Evolutionary conservation across 306 rosid species (phyloP).

Genomic region (Alnus glutinosa): DNA sequence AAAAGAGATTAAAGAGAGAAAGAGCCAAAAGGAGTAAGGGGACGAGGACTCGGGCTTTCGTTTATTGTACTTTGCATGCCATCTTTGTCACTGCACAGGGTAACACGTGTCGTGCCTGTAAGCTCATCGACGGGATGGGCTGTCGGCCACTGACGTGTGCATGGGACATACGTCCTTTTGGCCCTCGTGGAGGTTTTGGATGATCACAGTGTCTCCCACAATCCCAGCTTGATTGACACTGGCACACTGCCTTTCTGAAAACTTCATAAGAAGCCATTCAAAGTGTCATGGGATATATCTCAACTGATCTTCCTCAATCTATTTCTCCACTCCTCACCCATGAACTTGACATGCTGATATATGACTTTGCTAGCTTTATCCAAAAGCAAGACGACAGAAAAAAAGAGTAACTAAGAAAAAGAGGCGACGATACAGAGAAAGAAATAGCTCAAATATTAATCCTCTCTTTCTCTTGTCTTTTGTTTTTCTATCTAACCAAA

Average conservation of each 20-base stretch:
- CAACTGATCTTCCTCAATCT: conserved; percentile 3
- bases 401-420: too few relatives aligned
- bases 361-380: too few relatives aligned
- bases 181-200: conserved; percentile 9
- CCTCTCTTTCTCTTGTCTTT: too few relatives aligned
- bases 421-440: too few relatives aligned
- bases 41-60: background rate
- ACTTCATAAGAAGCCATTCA: conserved; percentile 24
- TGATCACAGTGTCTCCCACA: conserved; percentile 38
- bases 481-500: too few relatives aligned
- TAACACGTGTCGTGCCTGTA: conserved; percentile 22
- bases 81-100: background rate
- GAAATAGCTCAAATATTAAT: too few relatives aligned
- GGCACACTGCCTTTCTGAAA: conserved; percentile 11
- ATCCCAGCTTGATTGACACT: conserved; percentile 26
- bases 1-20: background rate
- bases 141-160: conserved; percentile 49
- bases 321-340: background rate
- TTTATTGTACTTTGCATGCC: conserved; percentile 9
- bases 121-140: conserved; percentile 15
- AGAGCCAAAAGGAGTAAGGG: background rate
- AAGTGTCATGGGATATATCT: conserved; percentile 19
- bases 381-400: too few relatives aligned
- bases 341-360: background rate
- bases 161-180: conserved; percentile 15